These are phyloP conservation scores for Fusarium annulatum DNA, from an alignment of 2,329 filamentous ascomycete genomes.

Conservation along the genomic window DNA sequence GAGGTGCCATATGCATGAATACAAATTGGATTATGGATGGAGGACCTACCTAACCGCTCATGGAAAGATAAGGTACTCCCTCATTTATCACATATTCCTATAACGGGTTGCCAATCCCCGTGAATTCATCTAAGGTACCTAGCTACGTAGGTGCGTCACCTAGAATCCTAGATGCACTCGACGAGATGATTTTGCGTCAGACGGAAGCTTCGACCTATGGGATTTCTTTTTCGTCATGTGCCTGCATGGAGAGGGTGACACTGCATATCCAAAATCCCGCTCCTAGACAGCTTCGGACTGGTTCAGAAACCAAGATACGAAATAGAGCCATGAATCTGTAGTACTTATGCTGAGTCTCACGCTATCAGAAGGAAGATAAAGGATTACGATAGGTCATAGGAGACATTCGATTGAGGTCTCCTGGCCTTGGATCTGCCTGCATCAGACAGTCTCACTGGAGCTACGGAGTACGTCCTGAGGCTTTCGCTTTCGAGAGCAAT, in stretches of 20 bases:
- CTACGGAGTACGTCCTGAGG: not conserved
- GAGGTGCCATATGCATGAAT: constrained; percentile 6
- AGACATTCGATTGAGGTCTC: not conserved
- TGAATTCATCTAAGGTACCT: not conserved
- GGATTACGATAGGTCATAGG: not conserved
- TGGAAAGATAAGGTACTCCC: not conserved
- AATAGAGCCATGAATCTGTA: not conserved
- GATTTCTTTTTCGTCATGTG: not conserved
- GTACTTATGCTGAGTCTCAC: not conserved
- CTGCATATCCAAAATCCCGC: not conserved
- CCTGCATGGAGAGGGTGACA: not conserved
- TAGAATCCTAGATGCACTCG: not conserved
- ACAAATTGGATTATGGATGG: not conserved
- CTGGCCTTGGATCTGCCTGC: not conserved
- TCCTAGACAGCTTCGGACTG: not conserved
- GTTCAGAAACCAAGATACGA: not conserved
- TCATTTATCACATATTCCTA: constrained; percentile 16
- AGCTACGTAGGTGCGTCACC: not conserved
- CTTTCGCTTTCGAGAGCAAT: not conserved
- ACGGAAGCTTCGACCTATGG: not conserved
- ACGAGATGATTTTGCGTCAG: not conserved
- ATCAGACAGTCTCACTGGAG: not conserved
- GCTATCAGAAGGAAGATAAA: not conserved
- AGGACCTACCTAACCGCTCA: not conserved
- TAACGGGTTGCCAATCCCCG: constrained; percentile 4